These are phyloP conservation scores for Thalia dealbata DNA, from an alignment of 176 grass and related monocot species.

Conservation along the genomic window DNA sequence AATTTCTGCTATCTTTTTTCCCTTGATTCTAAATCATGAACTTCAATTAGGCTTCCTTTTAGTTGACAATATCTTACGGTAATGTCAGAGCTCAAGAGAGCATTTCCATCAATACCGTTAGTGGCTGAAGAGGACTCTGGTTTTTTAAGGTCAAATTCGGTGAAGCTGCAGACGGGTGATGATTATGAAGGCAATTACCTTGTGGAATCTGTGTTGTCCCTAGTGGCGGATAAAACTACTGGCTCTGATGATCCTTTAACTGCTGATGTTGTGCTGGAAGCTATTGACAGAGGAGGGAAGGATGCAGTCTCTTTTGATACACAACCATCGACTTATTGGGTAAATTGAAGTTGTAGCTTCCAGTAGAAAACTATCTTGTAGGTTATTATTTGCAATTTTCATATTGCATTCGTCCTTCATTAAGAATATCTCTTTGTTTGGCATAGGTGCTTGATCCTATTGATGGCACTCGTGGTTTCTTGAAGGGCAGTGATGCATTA, in stretches of 20 bases:
- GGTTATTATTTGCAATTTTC: slow-evolving; percentile 5
- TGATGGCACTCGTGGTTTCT: slow-evolving; percentile 84
- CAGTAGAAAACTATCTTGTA: neutral
- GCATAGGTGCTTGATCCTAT: slow-evolving; percentile 92
- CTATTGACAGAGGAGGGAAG: slow-evolving; percentile 89
- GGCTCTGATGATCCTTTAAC: slow-evolving; percentile 38
- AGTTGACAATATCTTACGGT: neutral
- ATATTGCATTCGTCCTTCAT: neutral
- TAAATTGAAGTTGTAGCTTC: slow-evolving; percentile 10
- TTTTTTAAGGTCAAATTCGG: slow-evolving; percentile 39
- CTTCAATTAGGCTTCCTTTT: neutral
- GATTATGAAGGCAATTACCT: slow-evolving; percentile 33
- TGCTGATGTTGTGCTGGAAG: slow-evolving; percentile 55
- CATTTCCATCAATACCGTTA: slow-evolving; percentile 74
- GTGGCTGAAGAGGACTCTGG: slow-evolving; percentile 84
- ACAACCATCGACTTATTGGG: slow-evolving; percentile 77
- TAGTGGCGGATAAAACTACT: slow-evolving; percentile 40
- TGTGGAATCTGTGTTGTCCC: slow-evolving; percentile 54
- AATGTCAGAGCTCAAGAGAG: slow-evolving; percentile 56
- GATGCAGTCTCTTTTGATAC: slow-evolving; percentile 67
- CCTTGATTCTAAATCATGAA: neutral
- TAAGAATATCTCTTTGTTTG: neutral
- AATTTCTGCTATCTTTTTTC: neutral
- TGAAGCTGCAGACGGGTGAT: neutral
- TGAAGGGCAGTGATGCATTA: slow-evolving; percentile 65